Base-by-base conservation (phyloP, 139 green algal species). In the Yamagishiella unicocca region DNA sequence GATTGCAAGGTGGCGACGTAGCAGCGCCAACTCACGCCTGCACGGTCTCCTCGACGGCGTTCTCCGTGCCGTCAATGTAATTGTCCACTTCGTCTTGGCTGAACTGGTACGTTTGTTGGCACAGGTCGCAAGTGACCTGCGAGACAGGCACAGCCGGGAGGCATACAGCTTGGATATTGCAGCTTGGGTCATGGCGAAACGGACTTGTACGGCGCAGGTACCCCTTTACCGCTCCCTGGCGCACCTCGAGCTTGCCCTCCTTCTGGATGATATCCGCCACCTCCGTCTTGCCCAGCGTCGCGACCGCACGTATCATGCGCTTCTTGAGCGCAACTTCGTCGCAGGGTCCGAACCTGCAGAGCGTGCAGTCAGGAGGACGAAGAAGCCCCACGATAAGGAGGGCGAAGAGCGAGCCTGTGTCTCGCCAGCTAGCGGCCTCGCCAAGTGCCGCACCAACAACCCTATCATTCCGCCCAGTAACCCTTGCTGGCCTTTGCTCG, bases 181-280 rank as follows among this genome's bases (percentile, higher is more conserved):
- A 58, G 17, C n/a, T n/a, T n/a, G n/a, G n/a, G n/a, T n/a, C n/a
- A n/a, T n/a, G n/a, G n/a, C n/a, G n/a, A n/a, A n/a, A n/a, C n/a
- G n/a, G n/a, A n/a, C n/a, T n/a, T n/a, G n/a, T n/a, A n/a, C n/a
- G n/a, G n/a, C n/a, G n/a, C n/a, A n/a, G n/a, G n/a, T n/a, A n/a
- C n/a, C n/a, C n/a, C n/a, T n/a, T n/a, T 17, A 58, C 50, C 50
- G 12, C 17, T 22, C 24, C 58, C 22, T 67, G 50, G 12, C 85
- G 89, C 46, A 97, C 94, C 92, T 98, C 96, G 5, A 98, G 91
- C 62, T 96, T 92, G 33, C 96, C 96, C 89, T 97, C 87, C 85
- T 96, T 75, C 81, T 90, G 82, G 25, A 97, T 82, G 82, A 98
- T 97, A 29, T 87, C 64, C n/a, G 89, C 89, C 42, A 95, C 90